These are phyloP conservation scores for Tirmania nivea DNA, from an alignment of 495 filamentous ascomycete genomes.

Conservation along the genomic window DNA sequence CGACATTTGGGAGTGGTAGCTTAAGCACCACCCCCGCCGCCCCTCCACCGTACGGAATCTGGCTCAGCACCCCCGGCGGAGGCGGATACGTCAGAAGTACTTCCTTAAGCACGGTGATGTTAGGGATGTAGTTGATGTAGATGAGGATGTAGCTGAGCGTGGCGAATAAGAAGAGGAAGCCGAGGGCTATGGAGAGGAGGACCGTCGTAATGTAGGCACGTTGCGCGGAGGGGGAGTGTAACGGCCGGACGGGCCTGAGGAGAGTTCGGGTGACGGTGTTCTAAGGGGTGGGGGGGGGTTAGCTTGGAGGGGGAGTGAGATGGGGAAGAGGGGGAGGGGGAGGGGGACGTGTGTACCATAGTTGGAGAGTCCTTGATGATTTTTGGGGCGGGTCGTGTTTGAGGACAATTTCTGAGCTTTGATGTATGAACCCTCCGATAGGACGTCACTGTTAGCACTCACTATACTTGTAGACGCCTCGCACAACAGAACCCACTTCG, in stretches of 20 bases:
- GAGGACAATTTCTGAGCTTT: too few relatives aligned
- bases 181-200: conserved; percentile 43
- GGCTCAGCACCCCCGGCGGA: conserved; percentile 5
- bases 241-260: conserved; percentile 16
- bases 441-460: too few relatives aligned
- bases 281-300: conserved; percentile 17
- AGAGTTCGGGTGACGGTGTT: conserved; percentile 7
- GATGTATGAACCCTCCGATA: too few relatives aligned
- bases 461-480: too few relatives aligned
- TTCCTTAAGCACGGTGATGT: conserved; percentile 32
- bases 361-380: too few relatives aligned
- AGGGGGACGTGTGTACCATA: too few relatives aligned
- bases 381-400: too few relatives aligned
- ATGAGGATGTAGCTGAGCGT: neutral
- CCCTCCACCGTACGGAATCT: conserved; percentile 29
- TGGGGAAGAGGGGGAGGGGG: neutral
- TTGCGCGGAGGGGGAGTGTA: conserved; percentile 33
- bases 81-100: conserved; percentile 71
- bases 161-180: conserved; percentile 11
- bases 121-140: conserved; percentile 4
- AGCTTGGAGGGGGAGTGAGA: neutral
- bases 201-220: conserved; percentile 57
- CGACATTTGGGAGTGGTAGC: neutral
- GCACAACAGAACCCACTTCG: too few relatives aligned
- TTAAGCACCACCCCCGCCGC: conserved; percentile 17